Percentiles rank a stretch among this genome's conserved stretches.
Evolutionary conservation across 768 basidiomycete species (phyloP).

Genomic region (Auricularia auricula-judae): DNA sequence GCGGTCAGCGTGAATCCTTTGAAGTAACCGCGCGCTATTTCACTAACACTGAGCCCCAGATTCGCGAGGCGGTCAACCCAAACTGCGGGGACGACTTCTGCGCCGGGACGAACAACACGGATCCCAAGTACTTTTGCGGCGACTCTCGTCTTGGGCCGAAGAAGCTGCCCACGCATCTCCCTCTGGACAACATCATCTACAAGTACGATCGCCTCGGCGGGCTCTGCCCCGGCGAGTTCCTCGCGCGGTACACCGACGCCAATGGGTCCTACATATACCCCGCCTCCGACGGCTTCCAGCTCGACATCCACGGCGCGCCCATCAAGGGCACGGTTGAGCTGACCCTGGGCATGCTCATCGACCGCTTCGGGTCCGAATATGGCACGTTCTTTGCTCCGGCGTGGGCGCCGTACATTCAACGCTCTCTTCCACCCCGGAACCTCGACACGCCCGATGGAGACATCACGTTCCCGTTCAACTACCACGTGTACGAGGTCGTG

Average conservation of each 20-base stretch:
- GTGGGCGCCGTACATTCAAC: conserved; percentile 8
- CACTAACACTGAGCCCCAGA: too few relatives aligned
- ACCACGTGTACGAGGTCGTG: conserved; percentile 9
- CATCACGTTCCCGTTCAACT: background rate
- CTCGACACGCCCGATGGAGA: conserved; percentile 1
- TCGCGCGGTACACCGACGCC: background rate
- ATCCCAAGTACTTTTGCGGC: background rate
- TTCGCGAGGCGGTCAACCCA: background rate
- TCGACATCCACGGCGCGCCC: background rate
- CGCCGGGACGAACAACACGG: background rate
- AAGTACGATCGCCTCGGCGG: background rate
- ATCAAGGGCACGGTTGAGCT: conserved; percentile 8
- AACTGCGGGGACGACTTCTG: background rate
- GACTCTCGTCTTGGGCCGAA: background rate
- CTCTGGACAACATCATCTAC: background rate
- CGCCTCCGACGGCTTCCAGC: conserved; percentile 6
- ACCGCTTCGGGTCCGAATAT: conserved; percentile 6
- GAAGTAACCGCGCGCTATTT: too few relatives aligned
- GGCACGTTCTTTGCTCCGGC: conserved; percentile 8
- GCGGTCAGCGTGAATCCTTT: too few relatives aligned
- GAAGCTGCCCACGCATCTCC: background rate
- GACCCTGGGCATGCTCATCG: conserved; percentile 4
- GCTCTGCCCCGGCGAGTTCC: background rate
- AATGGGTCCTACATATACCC: background rate
- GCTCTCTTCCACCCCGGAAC: conserved; percentile 6